Percentiles rank a stretch among this genome's conserved stretches.
Conservation (phyloP, 371 early-diverging fungal genomes). For the Choanephora cucurbitarum region DNA sequence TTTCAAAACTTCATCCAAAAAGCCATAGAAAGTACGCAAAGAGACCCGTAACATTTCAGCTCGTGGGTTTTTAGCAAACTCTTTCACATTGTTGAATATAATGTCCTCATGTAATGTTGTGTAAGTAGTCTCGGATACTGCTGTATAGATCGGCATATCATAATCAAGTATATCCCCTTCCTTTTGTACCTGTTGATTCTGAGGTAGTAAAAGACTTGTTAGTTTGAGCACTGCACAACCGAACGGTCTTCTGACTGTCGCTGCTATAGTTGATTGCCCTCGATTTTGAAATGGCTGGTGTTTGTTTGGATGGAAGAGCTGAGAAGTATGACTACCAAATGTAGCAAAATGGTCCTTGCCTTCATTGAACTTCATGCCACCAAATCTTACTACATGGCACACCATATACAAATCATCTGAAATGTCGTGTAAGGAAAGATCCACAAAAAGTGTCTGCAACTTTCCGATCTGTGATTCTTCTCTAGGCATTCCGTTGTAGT, state of each 20-base stretch:
- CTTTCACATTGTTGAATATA: conserved; percentile 51
- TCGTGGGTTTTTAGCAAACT: conserved; percentile 48
- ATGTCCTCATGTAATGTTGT: conserved; percentile 62
- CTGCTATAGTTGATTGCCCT: conserved; percentile 1
- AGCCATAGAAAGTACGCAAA: conserved; percentile 53
- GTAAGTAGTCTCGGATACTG: conserved; percentile 58
- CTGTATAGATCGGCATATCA: conserved; percentile 61
- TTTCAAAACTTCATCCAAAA: conserved; percentile 47
- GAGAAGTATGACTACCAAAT: conserved; percentile 6
- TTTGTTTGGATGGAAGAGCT: conserved; percentile 17
- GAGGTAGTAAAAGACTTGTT: conserved; percentile 35
- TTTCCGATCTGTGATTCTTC: conserved; percentile 55
- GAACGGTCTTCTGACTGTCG: conserved; percentile 58
- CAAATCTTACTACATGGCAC: conserved; percentile 64
- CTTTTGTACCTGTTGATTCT: conserved; percentile 6
- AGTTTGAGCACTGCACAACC: conserved; percentile 67
- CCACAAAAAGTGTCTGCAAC: conserved; percentile 59
- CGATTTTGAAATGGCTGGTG: conserved; percentile 13
- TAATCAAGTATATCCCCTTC: conserved; percentile 34
- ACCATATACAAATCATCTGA: conserved; percentile 60
- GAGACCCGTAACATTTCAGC: conserved; percentile 61
- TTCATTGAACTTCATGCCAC: conserved; percentile 62
- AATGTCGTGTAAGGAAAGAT: conserved; percentile 56
- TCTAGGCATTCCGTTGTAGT: conserved; percentile 61
- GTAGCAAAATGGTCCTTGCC: conserved; percentile 42